Conservation (phyloP, 164 flowering plant genomes). For the Echeveria elegans region DNA sequence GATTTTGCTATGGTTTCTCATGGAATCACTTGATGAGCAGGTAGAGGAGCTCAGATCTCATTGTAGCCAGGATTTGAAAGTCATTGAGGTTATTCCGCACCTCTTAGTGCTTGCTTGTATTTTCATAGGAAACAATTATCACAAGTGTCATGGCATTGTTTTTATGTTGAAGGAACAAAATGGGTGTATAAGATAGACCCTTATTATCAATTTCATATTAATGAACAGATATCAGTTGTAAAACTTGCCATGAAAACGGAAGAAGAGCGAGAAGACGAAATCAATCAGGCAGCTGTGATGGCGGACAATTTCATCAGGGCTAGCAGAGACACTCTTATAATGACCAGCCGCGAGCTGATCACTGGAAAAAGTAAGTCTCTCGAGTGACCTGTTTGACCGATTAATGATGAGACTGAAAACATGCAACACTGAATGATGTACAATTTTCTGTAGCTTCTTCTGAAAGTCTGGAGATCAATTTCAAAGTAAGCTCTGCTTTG, state of each 20-base stretch:
- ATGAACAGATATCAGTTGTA: slow-evolving; percentile 65
- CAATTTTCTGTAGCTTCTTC: slow-evolving; percentile 56
- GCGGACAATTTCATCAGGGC: slow-evolving; percentile 58
- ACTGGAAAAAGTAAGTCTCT: slow-evolving; percentile 73
- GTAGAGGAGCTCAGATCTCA: slow-evolving; percentile 72
- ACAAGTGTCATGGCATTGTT: neutral
- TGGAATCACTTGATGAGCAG: slow-evolving; percentile 26
- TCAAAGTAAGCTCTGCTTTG: slow-evolving; percentile 91
- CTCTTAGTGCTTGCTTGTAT: too few relatives aligned
- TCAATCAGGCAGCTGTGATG: slow-evolving; percentile 54
- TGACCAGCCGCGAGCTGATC: slow-evolving; percentile 85
- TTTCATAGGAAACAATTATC: neutral
- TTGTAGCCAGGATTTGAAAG: slow-evolving; percentile 33
- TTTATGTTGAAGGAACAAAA: neutral
- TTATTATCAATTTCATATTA: neutral
- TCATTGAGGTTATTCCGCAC: slow-evolving; percentile 57
- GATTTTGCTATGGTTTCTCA: neutral
- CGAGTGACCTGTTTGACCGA: neutral
- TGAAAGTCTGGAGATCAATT: slow-evolving; percentile 88
- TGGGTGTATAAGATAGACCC: neutral
- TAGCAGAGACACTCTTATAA: slow-evolving; percentile 65
- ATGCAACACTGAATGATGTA: neutral
- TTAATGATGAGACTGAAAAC: neutral
- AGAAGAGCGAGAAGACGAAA: slow-evolving; percentile 40
- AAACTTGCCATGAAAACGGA: slow-evolving; percentile 77